These are phyloP conservation scores for Alternaria sp. DNA, from an alignment of 2,329 filamentous ascomycete genomes.

Conservation along the genomic window DNA sequence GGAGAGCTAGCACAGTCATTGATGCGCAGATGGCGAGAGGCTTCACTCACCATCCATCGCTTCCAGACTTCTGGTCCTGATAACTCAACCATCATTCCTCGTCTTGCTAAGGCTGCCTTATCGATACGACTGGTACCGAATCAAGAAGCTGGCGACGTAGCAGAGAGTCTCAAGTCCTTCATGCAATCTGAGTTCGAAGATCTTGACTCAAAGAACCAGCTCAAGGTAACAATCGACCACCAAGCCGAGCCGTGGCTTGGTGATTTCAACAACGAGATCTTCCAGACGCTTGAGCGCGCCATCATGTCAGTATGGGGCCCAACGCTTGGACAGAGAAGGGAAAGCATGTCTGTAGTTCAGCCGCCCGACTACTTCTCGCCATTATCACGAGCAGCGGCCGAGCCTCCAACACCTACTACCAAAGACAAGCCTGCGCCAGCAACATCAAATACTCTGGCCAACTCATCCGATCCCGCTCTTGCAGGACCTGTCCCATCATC, in stretches of 20 bases:
- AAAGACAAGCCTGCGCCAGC: constrained; percentile 48
- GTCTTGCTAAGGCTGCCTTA: constrained; percentile 84
- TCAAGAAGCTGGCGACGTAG: constrained; percentile 83
- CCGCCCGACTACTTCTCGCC: constrained; percentile 26
- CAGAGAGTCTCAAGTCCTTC: constrained; percentile 69
- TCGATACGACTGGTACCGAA: constrained; percentile 93
- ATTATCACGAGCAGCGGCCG: constrained; percentile 10
- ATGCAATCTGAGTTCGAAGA: constrained; percentile 73
- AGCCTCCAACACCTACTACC: constrained; percentile 2
- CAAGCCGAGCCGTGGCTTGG: constrained; percentile 96
- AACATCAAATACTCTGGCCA: constrained; percentile 60
- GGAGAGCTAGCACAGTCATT: constrained; percentile 80
- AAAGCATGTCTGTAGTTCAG: constrained; percentile 7
- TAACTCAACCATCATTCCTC: constrained; percentile 89
- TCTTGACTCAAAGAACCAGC: constrained; percentile 79
- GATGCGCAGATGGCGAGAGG: constrained; percentile 94
- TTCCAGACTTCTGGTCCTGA: constrained; percentile 89
- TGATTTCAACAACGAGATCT: constrained; percentile 88
- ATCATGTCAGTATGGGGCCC: constrained; percentile 85
- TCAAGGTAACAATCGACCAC: constrained; percentile 86
- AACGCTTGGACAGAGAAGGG: constrained; percentile 44
- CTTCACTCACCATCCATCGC: constrained; percentile 90
- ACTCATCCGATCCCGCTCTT: constrained; percentile 35
- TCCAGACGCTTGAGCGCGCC: constrained; percentile 83
- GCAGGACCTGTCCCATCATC: constrained; percentile 2